A percentile compares a stretch with the other conserved stretches of the same genome.
Evolutionary conservation across 495 filamentous ascomycete genomes (phyloP).

Genomic region (Penicillium malachiteum): DNA sequence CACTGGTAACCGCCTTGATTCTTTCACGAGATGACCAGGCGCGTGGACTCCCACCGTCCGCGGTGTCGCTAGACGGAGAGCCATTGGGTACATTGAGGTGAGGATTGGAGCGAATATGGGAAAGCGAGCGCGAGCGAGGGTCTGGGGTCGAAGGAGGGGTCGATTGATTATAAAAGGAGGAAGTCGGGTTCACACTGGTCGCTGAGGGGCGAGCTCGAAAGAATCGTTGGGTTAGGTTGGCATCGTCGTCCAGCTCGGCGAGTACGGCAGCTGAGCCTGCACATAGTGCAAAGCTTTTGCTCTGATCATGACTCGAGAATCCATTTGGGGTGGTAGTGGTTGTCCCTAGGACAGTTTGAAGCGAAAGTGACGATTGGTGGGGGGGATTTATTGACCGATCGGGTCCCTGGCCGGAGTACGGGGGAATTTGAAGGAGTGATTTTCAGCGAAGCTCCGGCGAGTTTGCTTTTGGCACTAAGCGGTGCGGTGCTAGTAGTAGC

Average conservation of each 20-base stretch:
- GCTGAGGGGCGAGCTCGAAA: constrained; percentile 84
- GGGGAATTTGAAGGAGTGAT: constrained; percentile 81
- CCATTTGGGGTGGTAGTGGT: constrained; percentile 81
- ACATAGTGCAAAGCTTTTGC: constrained; percentile 76
- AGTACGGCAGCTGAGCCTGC: constrained; percentile 93
- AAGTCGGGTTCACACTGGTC: constrained; percentile 58
- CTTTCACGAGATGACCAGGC: constrained; percentile 84
- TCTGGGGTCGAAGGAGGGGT: constrained; percentile 55
- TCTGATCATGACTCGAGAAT: constrained; percentile 76
- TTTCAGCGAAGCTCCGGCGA: constrained; percentile 54
- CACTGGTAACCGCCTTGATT: constrained; percentile 93
- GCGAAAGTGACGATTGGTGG: constrained; percentile 57
- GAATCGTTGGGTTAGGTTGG: constrained; percentile 76
- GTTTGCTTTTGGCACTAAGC: constrained; percentile 37
- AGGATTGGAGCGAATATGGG: constrained; percentile 30
- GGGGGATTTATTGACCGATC: constrained; percentile 61
- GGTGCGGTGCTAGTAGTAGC: constrained; percentile 36
- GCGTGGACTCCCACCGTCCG: constrained; percentile 64
- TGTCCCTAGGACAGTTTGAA: constrained; percentile 84
- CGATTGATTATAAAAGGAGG: constrained; percentile 58
- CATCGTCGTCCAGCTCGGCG: constrained; percentile 72
- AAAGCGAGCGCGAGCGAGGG: constrained; percentile 34
- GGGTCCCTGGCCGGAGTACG: constrained; percentile 57
- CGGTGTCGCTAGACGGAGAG: constrained; percentile 44
- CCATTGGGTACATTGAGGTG: constrained; percentile 28